Conservation (phyloP, 2,329 filamentous ascomycete species). For the Paecilomyces sp. region DNA sequence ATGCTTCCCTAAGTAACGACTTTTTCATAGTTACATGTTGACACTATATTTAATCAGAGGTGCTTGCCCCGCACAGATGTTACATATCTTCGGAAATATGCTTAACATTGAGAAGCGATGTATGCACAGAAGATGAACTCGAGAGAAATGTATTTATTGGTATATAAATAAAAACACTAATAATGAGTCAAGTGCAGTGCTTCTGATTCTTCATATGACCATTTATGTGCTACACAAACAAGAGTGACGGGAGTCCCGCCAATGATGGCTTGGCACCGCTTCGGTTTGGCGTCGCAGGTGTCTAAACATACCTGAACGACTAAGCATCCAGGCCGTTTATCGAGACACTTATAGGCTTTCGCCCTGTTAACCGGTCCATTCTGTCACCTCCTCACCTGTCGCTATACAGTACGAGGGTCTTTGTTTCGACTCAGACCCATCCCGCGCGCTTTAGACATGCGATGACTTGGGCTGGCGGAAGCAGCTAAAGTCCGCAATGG, state of each 20-base stretch:
- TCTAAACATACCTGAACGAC: not conserved
- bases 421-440: not conserved
- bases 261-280: not conserved
- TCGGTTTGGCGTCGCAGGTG: not conserved
- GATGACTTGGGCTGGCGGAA: slow-evolving; percentile 18
- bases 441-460: slow-evolving; percentile 18
- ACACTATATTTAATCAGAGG: not conserved
- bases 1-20: too few species aligned
- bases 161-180: not conserved
- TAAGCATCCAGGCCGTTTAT: not conserved
- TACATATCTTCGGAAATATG: not conserved
- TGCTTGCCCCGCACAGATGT: not conserved
- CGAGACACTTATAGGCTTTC: not conserved
- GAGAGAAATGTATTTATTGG: not conserved
- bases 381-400: not conserved
- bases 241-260: not conserved
- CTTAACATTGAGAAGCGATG: not conserved
- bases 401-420: slow-evolving; percentile 1
- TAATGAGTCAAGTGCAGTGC: not conserved
- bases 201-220: not conserved
- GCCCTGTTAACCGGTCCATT: not conserved
- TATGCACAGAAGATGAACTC: not conserved
- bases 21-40: not conserved
- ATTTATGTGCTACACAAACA: not conserved
- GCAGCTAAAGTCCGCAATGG: slow-evolving; percentile 32